Percentiles rank a stretch among this genome's conserved stretches.
phyloP scores from a whole-genome alignment of 78 protist genomes.

The Dictyostelium purpureum region DNA sequence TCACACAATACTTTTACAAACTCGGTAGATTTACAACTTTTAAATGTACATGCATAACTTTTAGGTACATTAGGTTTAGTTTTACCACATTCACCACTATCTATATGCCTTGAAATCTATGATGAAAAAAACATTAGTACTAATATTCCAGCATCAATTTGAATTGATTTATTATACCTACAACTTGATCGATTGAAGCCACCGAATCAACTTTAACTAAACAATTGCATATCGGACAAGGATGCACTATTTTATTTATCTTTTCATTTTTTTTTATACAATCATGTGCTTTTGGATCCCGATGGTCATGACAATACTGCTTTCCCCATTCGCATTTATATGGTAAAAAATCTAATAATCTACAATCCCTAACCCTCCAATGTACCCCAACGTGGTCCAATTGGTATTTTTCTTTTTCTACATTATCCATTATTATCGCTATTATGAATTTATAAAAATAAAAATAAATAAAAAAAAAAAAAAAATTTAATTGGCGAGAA shows the following conservation, averaged over 20 bases:
- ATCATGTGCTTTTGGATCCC: background rate
- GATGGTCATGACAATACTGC: background rate
- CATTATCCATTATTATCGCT: background rate
- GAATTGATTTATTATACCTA: background rate
- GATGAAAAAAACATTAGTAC: no score
- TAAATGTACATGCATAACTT: constrained; percentile 6
- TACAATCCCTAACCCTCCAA: background rate
- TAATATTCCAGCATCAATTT: no score
- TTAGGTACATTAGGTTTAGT: background rate
- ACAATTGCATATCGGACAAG: constrained; percentile 36
- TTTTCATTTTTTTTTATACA: background rate
- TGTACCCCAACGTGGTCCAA: background rate
- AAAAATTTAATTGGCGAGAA: background rate
- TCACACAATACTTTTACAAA: constrained; percentile 45
- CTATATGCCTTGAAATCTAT: background rate
- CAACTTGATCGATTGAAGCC: constrained; percentile 7
- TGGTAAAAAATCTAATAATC: constrained; percentile 30
- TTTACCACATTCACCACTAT: no score
- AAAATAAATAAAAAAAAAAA: no score
- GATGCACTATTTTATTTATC: constrained; percentile 21
- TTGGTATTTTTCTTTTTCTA: background rate
- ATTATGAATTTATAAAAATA: background rate
- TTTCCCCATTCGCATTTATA: background rate
- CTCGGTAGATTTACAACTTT: constrained; percentile 36
- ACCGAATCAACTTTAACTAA: background rate